Evolutionary conservation across 2,329 filamentous ascomycete genomes (phyloP), one percentile per base, ranked within the genome.

Genomic region (Penicillium hesseltinei): DNA sequence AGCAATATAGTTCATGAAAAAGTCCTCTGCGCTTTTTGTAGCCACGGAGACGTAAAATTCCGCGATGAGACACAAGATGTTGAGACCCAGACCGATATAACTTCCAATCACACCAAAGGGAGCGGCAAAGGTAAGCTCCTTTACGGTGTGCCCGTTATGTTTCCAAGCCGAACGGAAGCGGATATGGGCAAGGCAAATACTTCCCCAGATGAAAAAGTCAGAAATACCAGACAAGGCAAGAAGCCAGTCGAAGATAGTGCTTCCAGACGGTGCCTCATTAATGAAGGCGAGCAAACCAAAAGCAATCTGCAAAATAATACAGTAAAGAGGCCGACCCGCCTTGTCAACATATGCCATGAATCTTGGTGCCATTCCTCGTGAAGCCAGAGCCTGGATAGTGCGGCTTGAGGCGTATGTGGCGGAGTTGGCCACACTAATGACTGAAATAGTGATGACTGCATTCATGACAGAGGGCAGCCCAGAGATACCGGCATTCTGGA

Each of bases 391-490:
- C 43, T 82, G 81, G 11, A 86, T 73, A 1, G 82, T 84, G 55
- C 84, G 81, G 3, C 82, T 84, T 2, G 78, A 81, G 62, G 81
- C 83, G 63, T 82, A 86, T 3, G 82, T 81, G 62, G 79, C 79
- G 1, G 82, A 85, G 63, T 85, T 84, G 64, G 82, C 84, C 45
- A 86, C 83, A 39, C 78, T 82, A 49, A 86, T 73, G 35, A 87
- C 84, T 5, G 83, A 82, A 40, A 86, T 80, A 46, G 86, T 78
- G 65, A 89, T 86, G 51, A 88, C 81, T 17, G 81, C 84, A 70
- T 89, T 89, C 78, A 90, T 86, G 61, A 90, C 82, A 25, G 80
- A 81, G 25, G 86, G 84, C 15, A 89, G 79, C 2, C 81, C 82
- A 2, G 71, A 68, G 43, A 90, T 83, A 44, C 84, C 84, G 7